These are phyloP conservation scores for Fusarium coffeatum DNA, from an alignment of 2,329 filamentous ascomycete species.

Conservation along the genomic window DNA sequence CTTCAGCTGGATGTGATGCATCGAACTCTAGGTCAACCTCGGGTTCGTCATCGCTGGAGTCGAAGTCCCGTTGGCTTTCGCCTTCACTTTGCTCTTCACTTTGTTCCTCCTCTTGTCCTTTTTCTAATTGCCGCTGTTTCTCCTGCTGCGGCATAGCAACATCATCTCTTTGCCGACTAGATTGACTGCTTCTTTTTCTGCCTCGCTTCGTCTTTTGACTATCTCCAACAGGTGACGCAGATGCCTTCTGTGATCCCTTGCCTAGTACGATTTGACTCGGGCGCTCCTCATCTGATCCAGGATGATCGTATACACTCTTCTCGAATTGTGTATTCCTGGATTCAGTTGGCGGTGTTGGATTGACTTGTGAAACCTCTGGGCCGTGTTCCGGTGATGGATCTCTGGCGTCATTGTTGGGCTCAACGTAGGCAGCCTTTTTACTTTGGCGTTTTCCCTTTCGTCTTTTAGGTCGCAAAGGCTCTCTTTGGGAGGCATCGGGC, in stretches of 20 bases:
- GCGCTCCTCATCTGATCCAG: conserved; percentile 1
- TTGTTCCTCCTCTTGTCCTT: background rate
- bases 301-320: background rate
- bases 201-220: background rate
- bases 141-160: background rate
- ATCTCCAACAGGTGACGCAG: background rate
- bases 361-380: background rate
- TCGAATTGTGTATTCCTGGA: background rate
- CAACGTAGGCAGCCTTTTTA: conserved; percentile 20
- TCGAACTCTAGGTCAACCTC: background rate
- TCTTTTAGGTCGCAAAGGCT: background rate
- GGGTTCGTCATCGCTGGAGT: background rate
- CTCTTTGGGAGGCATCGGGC: background rate
- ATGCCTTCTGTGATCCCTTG: background rate
- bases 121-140: background rate
- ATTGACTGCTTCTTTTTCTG: background rate
- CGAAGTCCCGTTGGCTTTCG: background rate
- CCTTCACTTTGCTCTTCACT: background rate
- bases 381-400: conserved; percentile 30
- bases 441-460: conserved; percentile 18
- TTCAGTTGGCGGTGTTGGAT: background rate
- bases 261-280: background rate
- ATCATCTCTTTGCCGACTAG: background rate
- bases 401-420: conserved; percentile 4
- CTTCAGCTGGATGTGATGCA: conserved; percentile 4